Percentiles rank a stretch among this genome's conserved stretches.
Evolutionary conservation across 2,329 filamentous ascomycete species (phyloP).

Genomic region (Ophiostoma australiae): DNA sequence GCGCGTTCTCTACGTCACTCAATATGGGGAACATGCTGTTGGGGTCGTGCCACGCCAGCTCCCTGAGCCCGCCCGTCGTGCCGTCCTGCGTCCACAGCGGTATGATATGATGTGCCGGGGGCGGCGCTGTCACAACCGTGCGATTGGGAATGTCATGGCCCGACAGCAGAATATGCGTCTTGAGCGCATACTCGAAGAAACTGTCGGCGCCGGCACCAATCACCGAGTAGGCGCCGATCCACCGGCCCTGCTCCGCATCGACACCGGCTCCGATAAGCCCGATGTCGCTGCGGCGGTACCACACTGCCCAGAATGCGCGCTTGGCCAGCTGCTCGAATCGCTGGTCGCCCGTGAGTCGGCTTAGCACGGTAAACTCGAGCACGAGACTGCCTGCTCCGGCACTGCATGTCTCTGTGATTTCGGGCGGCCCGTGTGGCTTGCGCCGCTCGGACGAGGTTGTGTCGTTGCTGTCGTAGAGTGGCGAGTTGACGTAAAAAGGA

Average conservation of each 20-base stretch:
- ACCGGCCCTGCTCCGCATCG: conserved; percentile 79
- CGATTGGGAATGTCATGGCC: conserved; percentile 59
- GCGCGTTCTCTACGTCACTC: conserved; percentile 60
- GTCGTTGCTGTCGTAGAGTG: conserved; percentile 55
- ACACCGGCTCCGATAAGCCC: conserved; percentile 87
- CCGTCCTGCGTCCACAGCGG: conserved; percentile 15
- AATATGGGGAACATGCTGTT: conserved; percentile 59
- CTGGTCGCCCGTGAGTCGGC: conserved; percentile 75
- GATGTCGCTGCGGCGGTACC: conserved; percentile 77
- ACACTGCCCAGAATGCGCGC: conserved; percentile 95
- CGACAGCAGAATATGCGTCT: conserved; percentile 85
- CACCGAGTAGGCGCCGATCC: conserved; percentile 84
- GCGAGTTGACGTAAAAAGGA: conserved; percentile 81
- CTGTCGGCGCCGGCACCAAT: conserved; percentile 96
- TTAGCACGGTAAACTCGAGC: conserved; percentile 86
- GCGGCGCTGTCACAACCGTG: conserved; percentile 28
- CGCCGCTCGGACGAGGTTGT: conserved; percentile 33
- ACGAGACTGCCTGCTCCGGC: conserved; percentile 94
- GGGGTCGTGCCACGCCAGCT: conserved; percentile 54
- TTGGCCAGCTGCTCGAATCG: conserved; percentile 90
- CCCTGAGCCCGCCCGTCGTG: conserved; percentile 10
- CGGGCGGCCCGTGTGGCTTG: conserved; percentile 43
- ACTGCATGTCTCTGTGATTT: conserved; percentile 94
- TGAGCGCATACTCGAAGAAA: conserved; percentile 97
- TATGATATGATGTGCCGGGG: conserved; percentile 13